Evolutionary conservation across 306 rosid species (phyloP), one percentile per base, ranked within the genome.

Genomic region (Vicia faba): DNA sequence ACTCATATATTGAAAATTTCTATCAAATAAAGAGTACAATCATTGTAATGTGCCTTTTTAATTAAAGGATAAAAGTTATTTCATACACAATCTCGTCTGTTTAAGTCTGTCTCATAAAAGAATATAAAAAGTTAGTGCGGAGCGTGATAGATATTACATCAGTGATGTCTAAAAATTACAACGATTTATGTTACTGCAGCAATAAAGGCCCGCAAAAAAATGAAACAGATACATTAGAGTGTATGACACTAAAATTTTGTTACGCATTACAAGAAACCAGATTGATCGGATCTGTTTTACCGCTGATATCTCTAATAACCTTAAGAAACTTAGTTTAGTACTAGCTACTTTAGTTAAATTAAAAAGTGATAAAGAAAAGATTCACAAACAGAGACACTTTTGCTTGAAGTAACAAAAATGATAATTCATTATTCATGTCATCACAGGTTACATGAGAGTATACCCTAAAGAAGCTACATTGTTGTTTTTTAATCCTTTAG

Each of bases 1-100:
- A 77, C 67, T 54, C 78, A 81, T 78, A 49, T 53, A 46, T 68
- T 73, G 70, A 60, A 81, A 81, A 77, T 79, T 75, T 74, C 78
- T 45, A 36, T 18, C 31, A 50, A 26, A 56, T 56, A 57, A 66
- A 25, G 20, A 38, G 44, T 43, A 66, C 78, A 88, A 83, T 75
- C 56, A 75, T 75, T 70, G 64, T 66, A 40, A 23, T 58, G 33
- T 39, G 33, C 35, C 74, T 50, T 82, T 81, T 51, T 15, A 72
- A 76, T 51, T 49, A 72, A 31, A 9, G 9, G 71, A 36, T 68
- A 69, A 69, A 25, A 25, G 2, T 25, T 25, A 25, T 2, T 23
- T n/a, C n/a, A n/a, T n/a, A n/a, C n/a, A n/a, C n/a, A n/a, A n/a
- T n/a, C n/a, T n/a, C n/a, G n/a, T n/a, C n/a, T n/a, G n/a, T n/a